Conservation (phyloP, 108 stramenopile species). For the Discostella stelligeroides region DNA sequence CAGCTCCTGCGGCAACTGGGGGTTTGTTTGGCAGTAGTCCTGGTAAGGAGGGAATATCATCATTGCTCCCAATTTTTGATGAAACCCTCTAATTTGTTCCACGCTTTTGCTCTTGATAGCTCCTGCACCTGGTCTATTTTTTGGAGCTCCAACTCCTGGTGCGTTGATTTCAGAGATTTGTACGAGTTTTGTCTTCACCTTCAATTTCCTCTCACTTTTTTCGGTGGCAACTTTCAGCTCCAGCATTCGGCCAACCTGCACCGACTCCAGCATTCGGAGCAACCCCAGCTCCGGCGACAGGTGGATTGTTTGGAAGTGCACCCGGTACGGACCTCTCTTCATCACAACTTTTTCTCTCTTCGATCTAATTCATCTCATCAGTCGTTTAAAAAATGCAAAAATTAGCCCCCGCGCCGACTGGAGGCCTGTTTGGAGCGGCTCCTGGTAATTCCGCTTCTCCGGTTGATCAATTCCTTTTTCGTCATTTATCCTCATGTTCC, state of each 20-base stretch:
- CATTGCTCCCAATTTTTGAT: background rate
- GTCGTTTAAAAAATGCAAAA: conserved; percentile 5
- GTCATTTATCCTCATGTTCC: conserved; percentile 1
- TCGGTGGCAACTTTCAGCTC: background rate
- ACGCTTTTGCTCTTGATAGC: conserved; percentile 17
- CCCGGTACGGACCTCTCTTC: conserved; percentile 7
- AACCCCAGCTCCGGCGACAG: conserved; percentile 36
- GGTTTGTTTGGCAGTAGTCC: conserved; percentile 64
- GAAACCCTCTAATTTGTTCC: background rate
- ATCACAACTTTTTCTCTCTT: background rate
- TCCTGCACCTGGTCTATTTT: conserved; percentile 59
- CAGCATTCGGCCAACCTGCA: conserved; percentile 29
- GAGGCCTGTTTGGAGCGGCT: conserved; percentile 47
- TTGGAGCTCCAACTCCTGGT: conserved; percentile 25
- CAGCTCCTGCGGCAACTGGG: conserved; percentile 35
- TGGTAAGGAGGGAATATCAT: background rate
- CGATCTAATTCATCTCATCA: background rate
- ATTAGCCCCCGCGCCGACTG: conserved; percentile 62
- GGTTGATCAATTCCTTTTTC: background rate
- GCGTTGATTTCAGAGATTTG: background rate
- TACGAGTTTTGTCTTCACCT: background rate
- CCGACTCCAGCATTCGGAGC: conserved; percentile 45
- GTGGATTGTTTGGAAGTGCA: conserved; percentile 67
- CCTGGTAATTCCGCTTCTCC: conserved; percentile 13
- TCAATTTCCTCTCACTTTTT: background rate